Evolutionary conservation across 2,329 filamentous ascomycete genomes (phyloP).

Genomic region (Colletotrichum kahawae): DNA sequence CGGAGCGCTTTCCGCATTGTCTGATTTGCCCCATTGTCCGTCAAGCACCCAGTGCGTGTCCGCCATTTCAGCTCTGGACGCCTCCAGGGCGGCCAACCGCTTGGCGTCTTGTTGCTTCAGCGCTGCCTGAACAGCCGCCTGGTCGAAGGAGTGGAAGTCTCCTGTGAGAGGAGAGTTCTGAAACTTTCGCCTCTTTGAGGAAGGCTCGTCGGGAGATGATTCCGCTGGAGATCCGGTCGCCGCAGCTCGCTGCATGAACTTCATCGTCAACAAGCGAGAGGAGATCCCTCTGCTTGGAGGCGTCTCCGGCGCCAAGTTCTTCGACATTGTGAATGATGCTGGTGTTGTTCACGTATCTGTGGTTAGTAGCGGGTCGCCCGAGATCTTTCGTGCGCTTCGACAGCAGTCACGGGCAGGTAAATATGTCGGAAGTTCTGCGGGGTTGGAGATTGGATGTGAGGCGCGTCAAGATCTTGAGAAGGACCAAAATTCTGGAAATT

Average conservation of each 20-base stretch:
- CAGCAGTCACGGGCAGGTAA: background rate
- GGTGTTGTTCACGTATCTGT: background rate
- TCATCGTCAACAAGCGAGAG: constrained; percentile 89
- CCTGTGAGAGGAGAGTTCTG: constrained; percentile 35
- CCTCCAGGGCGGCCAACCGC: constrained; percentile 64
- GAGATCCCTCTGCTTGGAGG: constrained; percentile 72
- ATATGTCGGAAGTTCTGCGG: background rate
- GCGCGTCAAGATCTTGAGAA: background rate
- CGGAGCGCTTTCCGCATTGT: constrained; percentile 29
- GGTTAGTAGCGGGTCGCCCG: background rate
- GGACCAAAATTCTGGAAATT: constrained; percentile 17
- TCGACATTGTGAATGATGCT: constrained; percentile 23
- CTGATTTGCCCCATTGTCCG: constrained; percentile 35
- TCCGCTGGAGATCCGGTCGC: constrained; percentile 57
- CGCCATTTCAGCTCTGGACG: constrained; percentile 64
- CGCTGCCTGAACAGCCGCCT: constrained; percentile 66
- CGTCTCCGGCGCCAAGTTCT: constrained; percentile 54
- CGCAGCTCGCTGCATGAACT: constrained; percentile 93
- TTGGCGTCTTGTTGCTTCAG: constrained; percentile 71
- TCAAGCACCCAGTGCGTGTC: constrained; percentile 81
- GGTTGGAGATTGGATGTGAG: background rate
- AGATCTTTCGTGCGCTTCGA: background rate
- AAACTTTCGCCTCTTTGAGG: constrained; percentile 68
- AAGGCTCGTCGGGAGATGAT: constrained; percentile 53
- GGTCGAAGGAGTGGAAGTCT: constrained; percentile 54